Evolutionary conservation across 129 eudicot genomes (phyloP).

Genomic region (Saussurea involucrata): DNA sequence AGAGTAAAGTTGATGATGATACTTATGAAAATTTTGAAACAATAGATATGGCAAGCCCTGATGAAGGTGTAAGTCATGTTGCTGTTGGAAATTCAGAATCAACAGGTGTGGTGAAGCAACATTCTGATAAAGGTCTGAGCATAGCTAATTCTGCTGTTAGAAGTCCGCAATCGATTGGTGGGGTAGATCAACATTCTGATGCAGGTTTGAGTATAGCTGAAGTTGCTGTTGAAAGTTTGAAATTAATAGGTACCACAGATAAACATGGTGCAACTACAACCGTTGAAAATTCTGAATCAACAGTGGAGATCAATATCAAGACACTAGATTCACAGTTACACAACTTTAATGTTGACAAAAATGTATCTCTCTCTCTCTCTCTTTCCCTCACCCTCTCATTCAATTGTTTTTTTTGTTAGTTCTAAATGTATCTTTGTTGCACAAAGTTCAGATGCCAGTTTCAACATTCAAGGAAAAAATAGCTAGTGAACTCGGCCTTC

Average conservation of each 20-base stretch:
- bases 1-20: not conserved
- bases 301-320: conserved; percentile 79
- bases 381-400: not conserved
- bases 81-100: not conserved
- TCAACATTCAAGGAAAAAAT: conserved; percentile 74
- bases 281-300: not conserved
- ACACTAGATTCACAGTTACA: conserved; percentile 79
- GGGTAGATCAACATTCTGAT: conserved; percentile 8
- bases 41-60: not conserved
- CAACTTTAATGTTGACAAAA: conserved; percentile 61
- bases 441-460: conserved; percentile 54
- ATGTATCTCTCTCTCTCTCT: conserved; percentile 28
- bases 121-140: conserved; percentile 4
- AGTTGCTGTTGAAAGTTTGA: conserved; percentile 12
- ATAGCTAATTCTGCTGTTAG: conserved; percentile 1
- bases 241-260: conserved; percentile 6
- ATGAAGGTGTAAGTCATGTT: not conserved
- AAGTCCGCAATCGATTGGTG: not conserved
- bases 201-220: conserved; percentile 18
- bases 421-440: conserved; percentile 11
- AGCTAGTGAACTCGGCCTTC: conserved; percentile 61
- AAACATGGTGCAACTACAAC: not conserved
- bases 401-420: not conserved
- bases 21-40: not conserved
- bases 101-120: conserved; percentile 5